Conservation (phyloP, 1,284 basidiomycete species). For the Coriolopsis trogii region DNA sequence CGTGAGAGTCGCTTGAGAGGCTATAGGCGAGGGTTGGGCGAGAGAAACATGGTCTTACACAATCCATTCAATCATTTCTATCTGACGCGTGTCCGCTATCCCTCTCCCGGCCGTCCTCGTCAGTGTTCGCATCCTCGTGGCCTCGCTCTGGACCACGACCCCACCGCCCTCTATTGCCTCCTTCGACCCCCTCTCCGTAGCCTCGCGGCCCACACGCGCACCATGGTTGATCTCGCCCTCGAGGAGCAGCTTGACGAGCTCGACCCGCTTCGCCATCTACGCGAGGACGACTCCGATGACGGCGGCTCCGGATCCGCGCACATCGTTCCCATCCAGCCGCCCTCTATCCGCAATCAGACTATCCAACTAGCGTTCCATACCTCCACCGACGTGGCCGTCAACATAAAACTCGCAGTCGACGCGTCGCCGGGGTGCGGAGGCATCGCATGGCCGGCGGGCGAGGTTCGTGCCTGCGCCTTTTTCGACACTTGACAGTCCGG, state of each 20-base stretch:
- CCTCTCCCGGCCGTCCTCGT: neutral
- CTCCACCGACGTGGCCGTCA: constrained; percentile 34
- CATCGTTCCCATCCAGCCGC: constrained; percentile 60
- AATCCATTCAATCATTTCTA: too few species aligned
- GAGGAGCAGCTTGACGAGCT: constrained; percentile 59
- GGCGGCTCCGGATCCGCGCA: constrained; percentile 35
- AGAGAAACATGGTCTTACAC: neutral
- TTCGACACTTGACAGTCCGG: constrained; percentile 14
- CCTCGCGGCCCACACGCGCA: constrained; percentile 11
- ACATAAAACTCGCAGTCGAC: constrained; percentile 65
- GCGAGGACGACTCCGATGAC: constrained; percentile 41
- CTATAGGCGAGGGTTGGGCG: constrained; percentile 16
- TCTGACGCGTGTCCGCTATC: neutral
- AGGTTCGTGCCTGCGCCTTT: constrained; percentile 54
- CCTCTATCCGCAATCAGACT: constrained; percentile 51
- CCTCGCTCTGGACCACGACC: constrained; percentile 4
- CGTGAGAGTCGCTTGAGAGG: constrained; percentile 15
- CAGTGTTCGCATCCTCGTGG: constrained; percentile 7
- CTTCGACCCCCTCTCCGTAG: neutral
- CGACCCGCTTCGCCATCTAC: constrained; percentile 69
- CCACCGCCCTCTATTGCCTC: constrained; percentile 5
- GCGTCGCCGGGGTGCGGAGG: constrained; percentile 89
- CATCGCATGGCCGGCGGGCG: constrained; percentile 90
- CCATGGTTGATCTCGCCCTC: constrained; percentile 36
- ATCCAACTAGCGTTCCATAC: constrained; percentile 50